Evolutionary conservation across 2,329 filamentous ascomycete genomes (phyloP), one percentile per base, ranked within the genome.

Genomic region (Stemphylium beticola): DNA sequence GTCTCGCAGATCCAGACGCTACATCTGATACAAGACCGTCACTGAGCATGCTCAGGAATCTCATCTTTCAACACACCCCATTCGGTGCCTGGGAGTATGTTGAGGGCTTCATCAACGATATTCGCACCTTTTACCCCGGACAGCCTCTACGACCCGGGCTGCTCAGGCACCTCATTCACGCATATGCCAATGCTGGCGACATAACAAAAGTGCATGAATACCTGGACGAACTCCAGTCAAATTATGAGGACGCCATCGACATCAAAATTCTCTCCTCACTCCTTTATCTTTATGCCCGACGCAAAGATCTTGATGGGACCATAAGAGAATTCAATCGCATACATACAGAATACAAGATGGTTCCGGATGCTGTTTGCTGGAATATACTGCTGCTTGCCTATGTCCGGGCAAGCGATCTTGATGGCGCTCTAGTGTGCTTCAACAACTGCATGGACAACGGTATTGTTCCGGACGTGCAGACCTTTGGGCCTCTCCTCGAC

Each of bases 361-460:
- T 78, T 37, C 88, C 87, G 6, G 84, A 86, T 59, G 72, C 82
- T 1, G 71, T 80, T 32, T 85, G 83, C 58, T 96, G 89, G 88
- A 96, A 96, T 68, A 86, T 87, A 18, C 75, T 96, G 24, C 79
- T 98, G 40, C 85, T 88, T 65, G 87, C 89, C 2, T 84, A 92
- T 73, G 81, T 82, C 15, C 86, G 85, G 62, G 83, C 83, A 0
- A 81, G 85, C 42, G 86, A 95, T 68, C 82, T 90, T 38, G 79
- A 85, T n/a, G 84, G 85, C 5, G 88, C 87, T 11, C 77, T 91
- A 52, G 70, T 79, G 6, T 81, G 82, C 43, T 92, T 96, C 65
- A 81, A 86, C 15, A 76, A 82, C 9, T 81, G 95, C 70, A 54
- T 83, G 3, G 59, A 80, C 62, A 64, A 72, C 57, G 66, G 77